phyloP scores from a whole-genome alignment of 129 eudicot genomes.

The Chrysanthemum seticuspe region DNA sequence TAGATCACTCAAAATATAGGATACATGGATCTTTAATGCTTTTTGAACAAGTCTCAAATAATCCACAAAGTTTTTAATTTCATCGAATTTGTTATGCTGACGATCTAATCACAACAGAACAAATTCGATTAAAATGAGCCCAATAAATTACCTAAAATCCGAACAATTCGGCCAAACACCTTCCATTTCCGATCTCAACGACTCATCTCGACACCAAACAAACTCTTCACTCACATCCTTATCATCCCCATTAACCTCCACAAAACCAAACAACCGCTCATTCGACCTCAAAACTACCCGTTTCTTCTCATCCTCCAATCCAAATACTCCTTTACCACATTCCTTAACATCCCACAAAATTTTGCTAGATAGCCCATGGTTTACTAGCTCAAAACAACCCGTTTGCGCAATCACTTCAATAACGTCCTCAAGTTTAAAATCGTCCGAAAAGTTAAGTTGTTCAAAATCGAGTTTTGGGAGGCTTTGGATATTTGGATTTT shows the following conservation, averaged over 20 bases:
- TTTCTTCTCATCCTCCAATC: constrained; percentile 55
- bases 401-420: constrained; percentile 36
- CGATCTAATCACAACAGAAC: no score
- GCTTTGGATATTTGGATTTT: constrained; percentile 42
- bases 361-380: constrained; percentile 53
- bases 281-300: constrained; percentile 37
- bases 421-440: not conserved
- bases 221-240: constrained; percentile 61
- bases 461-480: constrained; percentile 57
- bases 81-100: no score
- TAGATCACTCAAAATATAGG: no score
- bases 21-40: no score
- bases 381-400: constrained; percentile 71
- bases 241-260: constrained; percentile 65
- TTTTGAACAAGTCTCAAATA: no score
- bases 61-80: no score
- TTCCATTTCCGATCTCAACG: constrained; percentile 54
- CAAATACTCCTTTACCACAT: constrained; percentile 50
- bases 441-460: not conserved
- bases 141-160: constrained; percentile 58
- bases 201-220: constrained; percentile 66
- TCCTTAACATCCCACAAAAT: constrained; percentile 26
- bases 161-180: constrained; percentile 58
- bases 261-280: constrained; percentile 60
- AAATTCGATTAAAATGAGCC: not conserved